Evolutionary conservation across 331 rosid genomes (phyloP).

Genomic region (Pyrus hybrid): DNA sequence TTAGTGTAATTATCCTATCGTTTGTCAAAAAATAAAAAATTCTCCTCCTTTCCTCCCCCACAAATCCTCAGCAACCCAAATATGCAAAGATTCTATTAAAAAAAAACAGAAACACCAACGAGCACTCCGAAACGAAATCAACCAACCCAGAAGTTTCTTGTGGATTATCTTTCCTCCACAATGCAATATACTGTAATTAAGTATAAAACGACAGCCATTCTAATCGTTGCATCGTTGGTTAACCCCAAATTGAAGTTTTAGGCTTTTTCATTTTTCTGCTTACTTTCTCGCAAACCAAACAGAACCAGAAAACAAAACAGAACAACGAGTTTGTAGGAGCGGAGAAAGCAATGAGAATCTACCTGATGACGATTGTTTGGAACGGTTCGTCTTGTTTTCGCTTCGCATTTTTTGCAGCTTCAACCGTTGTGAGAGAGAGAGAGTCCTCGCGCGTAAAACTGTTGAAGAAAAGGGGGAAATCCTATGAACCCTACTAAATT

Average conservation of each 20-base stretch:
- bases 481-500: too few relatives aligned
- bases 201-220: too few relatives aligned
- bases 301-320: not conserved
- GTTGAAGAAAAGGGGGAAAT: not conserved
- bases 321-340: not conserved
- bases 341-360: not conserved
- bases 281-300: not conserved
- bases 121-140: not conserved
- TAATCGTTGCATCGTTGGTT: too few relatives aligned
- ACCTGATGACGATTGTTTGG: conserved; percentile 26
- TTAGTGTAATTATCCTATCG: too few relatives aligned
- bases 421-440: not conserved
- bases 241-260: not conserved
- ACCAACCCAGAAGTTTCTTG: not conserved
- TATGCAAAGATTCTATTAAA: not conserved
- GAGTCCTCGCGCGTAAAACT: conserved; percentile 1
- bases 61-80: not conserved
- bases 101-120: not conserved
- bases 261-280: too few relatives aligned
- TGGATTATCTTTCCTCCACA: not conserved
- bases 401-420: conserved; percentile 29
- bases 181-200: too few relatives aligned
- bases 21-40: too few relatives aligned
- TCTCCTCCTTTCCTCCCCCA: not conserved
- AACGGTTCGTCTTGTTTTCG: conserved; percentile 25